phyloP scores from a whole-genome alignment of 2,329 filamentous ascomycete species.

The Penicillium paneum region DNA sequence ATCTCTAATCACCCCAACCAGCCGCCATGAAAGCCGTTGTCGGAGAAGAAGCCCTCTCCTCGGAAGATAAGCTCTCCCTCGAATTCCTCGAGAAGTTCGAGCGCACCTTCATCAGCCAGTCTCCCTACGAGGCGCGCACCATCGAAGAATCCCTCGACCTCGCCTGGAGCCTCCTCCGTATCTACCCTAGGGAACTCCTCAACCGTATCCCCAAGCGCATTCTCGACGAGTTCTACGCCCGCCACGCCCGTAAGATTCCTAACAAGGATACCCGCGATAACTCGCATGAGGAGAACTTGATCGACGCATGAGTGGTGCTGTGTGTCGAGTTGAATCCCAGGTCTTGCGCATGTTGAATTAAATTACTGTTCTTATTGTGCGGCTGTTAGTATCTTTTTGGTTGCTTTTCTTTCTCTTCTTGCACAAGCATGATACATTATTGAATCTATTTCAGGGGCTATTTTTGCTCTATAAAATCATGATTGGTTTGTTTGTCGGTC shows the following conservation, averaged over 20 bases:
- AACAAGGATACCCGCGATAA: conserved; percentile 51
- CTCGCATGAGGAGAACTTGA: conserved; percentile 37
- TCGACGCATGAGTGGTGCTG: conserved; percentile 36
- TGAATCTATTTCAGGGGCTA: not conserved
- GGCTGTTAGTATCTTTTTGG: conserved; percentile 6
- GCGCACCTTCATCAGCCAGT: conserved; percentile 88
- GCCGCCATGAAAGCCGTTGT: conserved; percentile 99
- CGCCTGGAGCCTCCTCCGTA: conserved; percentile 92
- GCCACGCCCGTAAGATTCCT: conserved; percentile 46
- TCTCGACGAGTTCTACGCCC: conserved; percentile 78
- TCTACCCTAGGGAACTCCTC: conserved; percentile 96
- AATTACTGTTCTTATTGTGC: conserved; percentile 15
- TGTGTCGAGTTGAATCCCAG: not conserved
- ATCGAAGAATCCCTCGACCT: conserved; percentile 94
- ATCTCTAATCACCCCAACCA: conserved; percentile 18
- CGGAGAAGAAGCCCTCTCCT: conserved; percentile 91
- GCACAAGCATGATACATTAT: conserved; percentile 12
- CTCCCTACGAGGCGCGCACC: conserved; percentile 82
- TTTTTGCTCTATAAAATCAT: not conserved
- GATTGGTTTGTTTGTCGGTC: not conserved
- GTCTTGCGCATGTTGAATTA: not conserved
- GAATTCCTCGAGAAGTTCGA: conserved; percentile 99
- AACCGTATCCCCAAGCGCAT: conserved; percentile 88
- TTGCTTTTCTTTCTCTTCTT: conserved; percentile 9
- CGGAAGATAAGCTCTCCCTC: conserved; percentile 94